Percentiles rank a stretch among this genome's conserved stretches.
phyloP scores from a whole-genome alignment of 768 basidiomycete genomes.

The Macrolepiota albuminosa region DNA sequence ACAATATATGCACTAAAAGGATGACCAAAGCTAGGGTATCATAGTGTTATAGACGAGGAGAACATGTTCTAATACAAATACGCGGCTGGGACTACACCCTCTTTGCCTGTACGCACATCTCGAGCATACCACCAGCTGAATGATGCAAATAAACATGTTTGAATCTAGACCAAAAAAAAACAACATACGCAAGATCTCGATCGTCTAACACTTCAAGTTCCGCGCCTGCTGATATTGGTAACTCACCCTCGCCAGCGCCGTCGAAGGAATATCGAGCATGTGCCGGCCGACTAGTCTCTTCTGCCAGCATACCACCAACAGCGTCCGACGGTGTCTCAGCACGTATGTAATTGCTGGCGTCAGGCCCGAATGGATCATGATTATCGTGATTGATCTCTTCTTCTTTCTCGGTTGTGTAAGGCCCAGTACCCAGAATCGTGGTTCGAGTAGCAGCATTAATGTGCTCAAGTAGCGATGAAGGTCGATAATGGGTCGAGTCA shows the following conservation, averaged over 20 bases:
- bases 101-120: conserved; percentile 70
- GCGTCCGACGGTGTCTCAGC: conserved; percentile 81
- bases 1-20: conserved; percentile 7
- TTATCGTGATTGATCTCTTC: conserved; percentile 33
- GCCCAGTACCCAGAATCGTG: conserved; percentile 63
- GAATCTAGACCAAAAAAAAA: background rate
- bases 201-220: conserved; percentile 79
- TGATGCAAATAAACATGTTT: conserved; percentile 9
- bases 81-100: conserved; percentile 89
- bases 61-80: conserved; percentile 72
- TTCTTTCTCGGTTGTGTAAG: conserved; percentile 51
- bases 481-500: conserved; percentile 71
- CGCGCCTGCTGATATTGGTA: conserved; percentile 61
- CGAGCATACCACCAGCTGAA: conserved; percentile 92
- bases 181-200: conserved; percentile 68
- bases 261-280: conserved; percentile 84
- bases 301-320: conserved; percentile 54
- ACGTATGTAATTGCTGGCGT: conserved; percentile 72
- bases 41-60: conserved; percentile 29
- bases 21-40: conserved; percentile 18
- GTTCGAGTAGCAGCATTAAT: conserved; percentile 87
- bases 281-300: conserved; percentile 69
- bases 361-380: conserved; percentile 64
- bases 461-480: conserved; percentile 84
- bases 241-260: conserved; percentile 72